phyloP scores from a whole-genome alignment of 2,329 filamentous ascomycete species.

The Phialocephala subalpina region DNA sequence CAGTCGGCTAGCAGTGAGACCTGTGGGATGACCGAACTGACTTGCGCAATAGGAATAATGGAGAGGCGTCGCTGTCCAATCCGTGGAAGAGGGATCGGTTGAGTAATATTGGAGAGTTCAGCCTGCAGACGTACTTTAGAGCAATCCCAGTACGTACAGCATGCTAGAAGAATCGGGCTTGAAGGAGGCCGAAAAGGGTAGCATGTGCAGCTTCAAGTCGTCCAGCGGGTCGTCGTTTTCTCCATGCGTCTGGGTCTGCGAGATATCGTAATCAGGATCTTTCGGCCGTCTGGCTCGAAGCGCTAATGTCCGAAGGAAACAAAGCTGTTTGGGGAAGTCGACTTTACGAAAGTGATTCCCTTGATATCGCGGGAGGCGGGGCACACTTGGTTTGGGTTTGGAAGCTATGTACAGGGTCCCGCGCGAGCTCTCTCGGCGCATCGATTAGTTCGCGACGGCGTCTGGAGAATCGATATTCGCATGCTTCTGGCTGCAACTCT shows the following conservation, averaged over 20 bases:
- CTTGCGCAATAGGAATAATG: constrained; percentile 21
- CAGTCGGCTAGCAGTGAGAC: constrained; percentile 22
- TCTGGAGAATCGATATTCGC: neutral
- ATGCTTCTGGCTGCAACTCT: neutral
- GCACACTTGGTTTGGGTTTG: neutral
- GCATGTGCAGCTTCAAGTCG: constrained; percentile 19
- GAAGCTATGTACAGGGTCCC: neutral
- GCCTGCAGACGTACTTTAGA: constrained; percentile 20
- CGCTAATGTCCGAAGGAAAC: neutral
- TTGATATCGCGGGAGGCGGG: neutral
- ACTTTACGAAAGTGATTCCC: neutral
- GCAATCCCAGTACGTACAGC: constrained; percentile 31
- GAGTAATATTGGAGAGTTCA: constrained; percentile 27
- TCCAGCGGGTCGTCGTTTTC: neutral
- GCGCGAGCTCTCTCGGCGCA: neutral
- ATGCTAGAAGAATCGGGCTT: constrained; percentile 24
- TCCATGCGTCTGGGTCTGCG: neutral
- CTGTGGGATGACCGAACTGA: constrained; percentile 20
- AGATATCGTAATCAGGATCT: neutral
- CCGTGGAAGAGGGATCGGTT: constrained; percentile 25
- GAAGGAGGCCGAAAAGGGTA: constrained; percentile 20
- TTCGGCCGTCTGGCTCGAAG: neutral
- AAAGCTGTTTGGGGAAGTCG: neutral
- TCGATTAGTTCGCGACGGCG: neutral
- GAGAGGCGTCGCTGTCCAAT: constrained; percentile 19